Conservation (phyloP, 2,329 filamentous ascomycete species). For the Cladobotryum mycophilum region DNA sequence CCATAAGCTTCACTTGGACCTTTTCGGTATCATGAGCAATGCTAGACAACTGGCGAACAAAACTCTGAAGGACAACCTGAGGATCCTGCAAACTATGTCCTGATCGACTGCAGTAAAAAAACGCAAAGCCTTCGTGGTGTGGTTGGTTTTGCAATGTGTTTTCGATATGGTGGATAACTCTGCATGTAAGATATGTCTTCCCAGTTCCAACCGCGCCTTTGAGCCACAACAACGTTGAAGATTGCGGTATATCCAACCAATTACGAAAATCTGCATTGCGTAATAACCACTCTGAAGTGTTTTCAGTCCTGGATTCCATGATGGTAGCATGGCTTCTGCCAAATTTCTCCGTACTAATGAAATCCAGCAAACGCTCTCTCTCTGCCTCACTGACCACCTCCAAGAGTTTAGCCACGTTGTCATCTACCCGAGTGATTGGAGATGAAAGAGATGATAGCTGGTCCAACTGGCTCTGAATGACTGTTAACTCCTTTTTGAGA, state of each 20-base stretch:
- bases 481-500: neutral
- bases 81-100: slow-evolving; percentile 10
- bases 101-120: slow-evolving; percentile 16
- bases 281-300: neutral
- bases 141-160: neutral
- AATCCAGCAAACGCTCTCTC: neutral
- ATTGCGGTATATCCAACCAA: neutral
- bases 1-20: neutral
- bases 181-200: slow-evolving; percentile 7
- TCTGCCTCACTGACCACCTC: neutral
- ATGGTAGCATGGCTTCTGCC: neutral
- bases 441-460: neutral
- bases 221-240: slow-evolving; percentile 2
- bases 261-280: neutral
- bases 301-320: neutral
- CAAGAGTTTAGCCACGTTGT: neutral
- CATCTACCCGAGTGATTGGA: neutral
- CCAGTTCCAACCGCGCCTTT: slow-evolving; percentile 5
- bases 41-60: slow-evolving; percentile 13
- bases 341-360: slow-evolving; percentile 3
- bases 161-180: neutral
- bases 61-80: slow-evolving; percentile 10
- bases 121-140: slow-evolving; percentile 12
- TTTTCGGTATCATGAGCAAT: neutral
- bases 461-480: neutral